Base-by-base conservation (phyloP, 1,139 yeast genomes). In the Candida sanyaensis region DNA sequence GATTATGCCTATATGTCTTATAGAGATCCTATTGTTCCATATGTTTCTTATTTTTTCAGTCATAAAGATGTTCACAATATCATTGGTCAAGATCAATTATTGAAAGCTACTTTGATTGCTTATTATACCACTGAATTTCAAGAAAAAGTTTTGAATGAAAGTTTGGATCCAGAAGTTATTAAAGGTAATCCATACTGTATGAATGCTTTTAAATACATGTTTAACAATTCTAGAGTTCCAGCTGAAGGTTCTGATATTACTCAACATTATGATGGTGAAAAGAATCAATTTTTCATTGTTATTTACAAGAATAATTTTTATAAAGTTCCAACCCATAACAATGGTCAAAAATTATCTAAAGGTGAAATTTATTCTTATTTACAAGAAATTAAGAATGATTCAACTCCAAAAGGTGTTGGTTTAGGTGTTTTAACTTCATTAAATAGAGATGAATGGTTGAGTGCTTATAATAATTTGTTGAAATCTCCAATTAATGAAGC, bases 21-120 rank as follows among this genome's bases (percentile, higher is more conserved):
- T 71, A 81, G 96, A 58, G 98, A 90, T 66, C 96, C 98, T 0
- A 89, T 93, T 24, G 90, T 89, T 30, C 98, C 98, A 12, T 91
- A 84, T 64, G 97, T 90, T 37, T 88, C 96, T 10, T 93, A 93
- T 72, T 93, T 91, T 61, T 92, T 83, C 69, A 80, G 86, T 47
- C 97, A 92, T 75, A 85, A 83, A 66, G 93, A 88, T 59, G 68
- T 78, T 34, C 62, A 69, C 51, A 80, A 81, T 53, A 64, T 64
- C 13, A 73, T 86, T 54, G 88, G 86, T 48, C 76, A 80, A 56
- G 84, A 86, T 63, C 96, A 92, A 56, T 77, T 90, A 49, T 71
- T 79, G 56, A 88, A 92, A 62, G 88, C 97, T 4, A 65, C 77
- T 73, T 92, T 57, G 78, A 80, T 56, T 74, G 88, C 66, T 30